Evolutionary conservation across 192 early-diverging fungal genomes (phyloP), one percentile per base, ranked within the genome.

Genomic region (Backusella liffmaniae): DNA sequence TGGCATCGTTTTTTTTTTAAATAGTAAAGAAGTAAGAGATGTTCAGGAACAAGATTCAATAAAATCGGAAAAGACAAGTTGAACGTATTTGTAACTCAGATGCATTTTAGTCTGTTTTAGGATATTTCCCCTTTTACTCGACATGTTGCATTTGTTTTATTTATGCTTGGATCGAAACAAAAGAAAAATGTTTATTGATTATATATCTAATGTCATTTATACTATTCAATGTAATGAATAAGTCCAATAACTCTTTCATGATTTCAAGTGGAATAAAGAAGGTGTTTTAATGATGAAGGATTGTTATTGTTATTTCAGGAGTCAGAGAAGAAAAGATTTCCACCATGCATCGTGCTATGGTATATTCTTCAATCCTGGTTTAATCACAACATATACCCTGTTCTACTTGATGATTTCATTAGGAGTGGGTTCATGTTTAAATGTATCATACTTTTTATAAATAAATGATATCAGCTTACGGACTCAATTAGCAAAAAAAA

Each of bases 61-160:
- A 26, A 26, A 26, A 26, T 32, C 32, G 32, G 12, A 59, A 62
- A 8, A 62, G 23, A 62, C 7, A 62, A 62, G 7, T 4, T 62
- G 7, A 62, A 62, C 21, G 56, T 62, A 62, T 62, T 62, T 62
- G 13, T 62, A 62, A 62, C 56, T 62, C 56, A 62, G 56, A 62
- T 62, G 56, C 56, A 62, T 62, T 62, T 62, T 62, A 29, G 56
- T 62, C 56, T 62, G 26, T 56, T n/a, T 56, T 56, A 10, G 53
- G 53, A 56, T 56, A 56, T 56, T 16, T 44, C 42, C 56, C n/a
- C 26, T 23, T 29, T 62, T 62, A 18, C 16, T 49, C 18, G 16
- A 49, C 5, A n/a, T 49, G 12, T 44, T 49, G 6, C 46, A 49
- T n/a, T 49, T 49, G 16, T 18, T 49, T 39, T 49, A 49, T 44